Evolutionary conservation across 164 flowering plant genomes (phyloP), one percentile per base, ranked within the genome.

Genomic region (Protea cynaroides): DNA sequence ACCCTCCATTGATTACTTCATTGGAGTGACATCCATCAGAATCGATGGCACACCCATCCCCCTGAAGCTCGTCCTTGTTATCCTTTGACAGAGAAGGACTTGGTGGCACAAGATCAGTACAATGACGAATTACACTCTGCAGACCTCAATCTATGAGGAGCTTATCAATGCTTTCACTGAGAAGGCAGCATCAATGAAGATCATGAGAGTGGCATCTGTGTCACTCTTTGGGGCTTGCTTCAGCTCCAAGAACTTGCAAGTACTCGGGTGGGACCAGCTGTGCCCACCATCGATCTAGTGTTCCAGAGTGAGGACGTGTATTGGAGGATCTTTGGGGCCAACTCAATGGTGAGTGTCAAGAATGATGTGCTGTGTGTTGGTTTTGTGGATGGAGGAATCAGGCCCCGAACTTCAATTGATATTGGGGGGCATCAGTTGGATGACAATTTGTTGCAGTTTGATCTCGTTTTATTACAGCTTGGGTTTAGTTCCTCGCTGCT

Each of bases 341-440:
- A 87, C 25, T 80, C 88, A 14, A 85, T 87, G 86, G 85, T 81
- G 37, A 36, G 34, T 21, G 80, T 79, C 7, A 68, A 61, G 3
- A 49, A 64, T 5, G 75, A 73, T n/a, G 82, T 79, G 56, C 7
- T 75, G 68, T 86, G 93, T 37, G 25, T 87, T 11, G 90, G 80
- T 7, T 79, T 87, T 62, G 70, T 84, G 61, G 84, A 85, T 46
- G 94, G 85, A 4, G 88, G 84, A 0, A 3, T 15, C 13, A 49
- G 34, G 4, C 69, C 71, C 0, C 71, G 47, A 50, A 70, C 82
- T 10, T 70, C 87, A 0, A 79, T 86, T 0, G 79, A 80, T 18
- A 69, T 84, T 0, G 94, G 94, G 1, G 84, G 76, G 8, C 68
- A 82, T 58, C 90, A 86, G 59, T 17, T 88, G 68, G 86, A 88